Evolutionary conservation across 2,329 filamentous ascomycete species (phyloP), one percentile per base, ranked within the genome.

Genomic region (Blumeriella jaapii): DNA sequence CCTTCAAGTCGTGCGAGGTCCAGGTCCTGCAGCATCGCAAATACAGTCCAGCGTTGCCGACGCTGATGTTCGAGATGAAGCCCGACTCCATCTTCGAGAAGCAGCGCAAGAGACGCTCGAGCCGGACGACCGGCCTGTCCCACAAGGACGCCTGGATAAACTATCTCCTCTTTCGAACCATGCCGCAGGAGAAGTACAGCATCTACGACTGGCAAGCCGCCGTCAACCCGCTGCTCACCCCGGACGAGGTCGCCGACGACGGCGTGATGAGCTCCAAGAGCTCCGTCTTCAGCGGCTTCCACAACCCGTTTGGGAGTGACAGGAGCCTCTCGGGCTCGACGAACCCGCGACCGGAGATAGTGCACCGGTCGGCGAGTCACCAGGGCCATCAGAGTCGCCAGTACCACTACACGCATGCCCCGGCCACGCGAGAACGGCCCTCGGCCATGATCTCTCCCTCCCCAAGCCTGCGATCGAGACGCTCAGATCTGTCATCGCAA

Each of bases 21-120:
- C 71, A 76, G 51, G 65, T 67, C 53, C 45, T 77, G 11, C 62
- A 71, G 26, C 69, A 78, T 48, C 69, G 73, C 32, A 79, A 79
- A 49, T 71, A 77, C 48, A 69, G 68, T 1, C 67, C 70, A 8
- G 61, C 68, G 4, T 56, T 74, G 6, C 72, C 72, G 2, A 79
- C 75, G 5, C 62, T 80, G 9, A 60, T 76, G 29, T 52, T 79
- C 23, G 69, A 44, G 38, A 58, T 79, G 30, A 61, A 63, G 14
- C 62, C 64, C 13, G 67, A 69, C 45, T 61, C 65, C 1, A 47
- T 56, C 6, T 62, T 65, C 23, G 73, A 78, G 44, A 77, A 73
- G 52, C 61, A 74, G 43, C 68, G 71, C 36, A 79, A 78, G 48
- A 68, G 75, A 31, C 65, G 75, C 40, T 79, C 75, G 29, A 79